Percentiles rank a stretch among this genome's conserved stretches.
These are phyloP conservation scores for Stenogyne calaminthoides DNA, from an alignment of 305 asterid species.

Conservation along the genomic window DNA sequence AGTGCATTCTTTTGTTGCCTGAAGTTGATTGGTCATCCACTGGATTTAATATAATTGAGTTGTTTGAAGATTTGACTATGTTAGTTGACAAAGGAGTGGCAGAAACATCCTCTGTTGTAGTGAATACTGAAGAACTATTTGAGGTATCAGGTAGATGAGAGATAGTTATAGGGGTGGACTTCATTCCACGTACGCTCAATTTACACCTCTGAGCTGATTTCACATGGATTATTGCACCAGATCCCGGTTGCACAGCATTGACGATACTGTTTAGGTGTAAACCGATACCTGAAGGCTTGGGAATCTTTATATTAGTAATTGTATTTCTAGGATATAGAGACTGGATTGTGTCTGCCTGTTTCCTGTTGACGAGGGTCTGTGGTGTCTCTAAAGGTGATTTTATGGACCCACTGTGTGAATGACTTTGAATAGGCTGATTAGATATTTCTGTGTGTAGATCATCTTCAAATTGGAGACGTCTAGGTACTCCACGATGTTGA, in stretches of 20 bases:
- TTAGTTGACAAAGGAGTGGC: conserved; percentile 37
- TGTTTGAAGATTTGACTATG: conserved; percentile 36
- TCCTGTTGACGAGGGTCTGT: conserved; percentile 33
- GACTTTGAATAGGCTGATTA: conserved; percentile 33
- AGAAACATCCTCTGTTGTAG: conserved; percentile 39
- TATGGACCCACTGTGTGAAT: conserved; percentile 41
- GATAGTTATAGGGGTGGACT: conserved; percentile 36
- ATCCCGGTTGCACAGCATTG: conserved; percentile 49
- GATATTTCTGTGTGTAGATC: conserved; percentile 35
- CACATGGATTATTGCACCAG: conserved; percentile 47
- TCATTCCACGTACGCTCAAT: conserved; percentile 47
- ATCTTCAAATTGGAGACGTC: conserved; percentile 75
- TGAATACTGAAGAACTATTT: conserved; percentile 36
- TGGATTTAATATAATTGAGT: conserved; percentile 38
- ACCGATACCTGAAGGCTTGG: conserved; percentile 76
- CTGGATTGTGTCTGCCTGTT: conserved; percentile 37
- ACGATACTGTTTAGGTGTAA: conserved; percentile 82
- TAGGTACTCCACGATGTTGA: conserved; percentile 46
- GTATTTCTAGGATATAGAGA: conserved; percentile 37
- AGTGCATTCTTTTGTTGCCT: conserved; percentile 27
- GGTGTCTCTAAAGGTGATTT: conserved; percentile 40
- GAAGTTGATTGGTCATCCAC: conserved; percentile 43
- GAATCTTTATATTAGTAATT: conserved; percentile 28
- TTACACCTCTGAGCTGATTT: conserved; percentile 53
- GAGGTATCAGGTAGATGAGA: conserved; percentile 37